A percentile compares a stretch with the other conserved stretches of the same genome.
Evolutionary conservation across 352 stramenopile genomes (phyloP).

Genomic region (Pythium phragmiticola): DNA sequence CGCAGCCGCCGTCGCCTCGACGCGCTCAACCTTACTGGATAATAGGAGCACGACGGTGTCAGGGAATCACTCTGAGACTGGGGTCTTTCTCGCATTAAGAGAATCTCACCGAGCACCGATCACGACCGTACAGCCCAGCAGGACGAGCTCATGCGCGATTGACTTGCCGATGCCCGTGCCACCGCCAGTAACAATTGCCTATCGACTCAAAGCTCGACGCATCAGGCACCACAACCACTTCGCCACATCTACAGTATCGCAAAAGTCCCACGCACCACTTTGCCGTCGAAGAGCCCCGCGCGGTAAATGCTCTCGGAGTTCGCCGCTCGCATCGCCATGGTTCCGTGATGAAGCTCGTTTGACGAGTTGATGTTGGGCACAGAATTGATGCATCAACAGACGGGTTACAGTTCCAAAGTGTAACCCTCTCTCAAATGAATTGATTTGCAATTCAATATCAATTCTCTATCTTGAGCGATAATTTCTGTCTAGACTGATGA

Average conservation of each 20-base stretch:
- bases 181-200: slow-evolving; percentile 75
- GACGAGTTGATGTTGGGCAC: slow-evolving; percentile 15
- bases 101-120: slow-evolving; percentile 49
- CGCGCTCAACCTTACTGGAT: slow-evolving; percentile 48
- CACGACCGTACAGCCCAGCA: slow-evolving; percentile 66
- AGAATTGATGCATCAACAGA: slow-evolving; percentile 20
- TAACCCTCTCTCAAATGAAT: slow-evolving; percentile 8
- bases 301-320: slow-evolving; percentile 48
- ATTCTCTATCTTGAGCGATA: slow-evolving; percentile 2
- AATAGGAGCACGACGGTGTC: background rate
- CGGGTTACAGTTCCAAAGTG: slow-evolving; percentile 4
- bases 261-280: slow-evolving; percentile 45
- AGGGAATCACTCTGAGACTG: background rate
- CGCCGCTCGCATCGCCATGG: slow-evolving; percentile 33
- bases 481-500: background rate
- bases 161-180: slow-evolving; percentile 78
- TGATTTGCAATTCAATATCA: slow-evolving; percentile 9
- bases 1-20: slow-evolving; percentile 49
- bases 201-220: background rate
- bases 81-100: background rate
- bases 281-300: slow-evolving; percentile 51
- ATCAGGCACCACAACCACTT: background rate
- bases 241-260: background rate
- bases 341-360: slow-evolving; percentile 2
- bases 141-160: slow-evolving; percentile 70